Evolutionary conservation across 2,329 filamentous ascomycete genomes (phyloP), one percentile per base, ranked within the genome.

Genomic region (Penicillium janthinellum): DNA sequence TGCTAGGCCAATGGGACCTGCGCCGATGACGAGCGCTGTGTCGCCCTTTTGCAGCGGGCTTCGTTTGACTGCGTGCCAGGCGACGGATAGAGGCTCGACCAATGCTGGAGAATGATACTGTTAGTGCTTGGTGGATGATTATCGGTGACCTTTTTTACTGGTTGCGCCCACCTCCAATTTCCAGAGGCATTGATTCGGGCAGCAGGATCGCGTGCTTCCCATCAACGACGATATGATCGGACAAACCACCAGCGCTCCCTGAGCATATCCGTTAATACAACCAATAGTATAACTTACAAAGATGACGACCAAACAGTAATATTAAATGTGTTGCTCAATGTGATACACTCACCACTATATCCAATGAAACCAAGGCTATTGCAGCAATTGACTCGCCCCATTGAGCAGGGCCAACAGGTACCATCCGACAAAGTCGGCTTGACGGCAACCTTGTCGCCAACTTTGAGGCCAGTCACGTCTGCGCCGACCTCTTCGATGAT

Each of bases 11-110:
- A 89, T 88, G 0, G 87, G 86, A 0, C 87, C 86, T 0, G 83
- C 85, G 5, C 87, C 87, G 3, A 88, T 73, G 6, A 89, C 79
- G 20, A 89, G 67, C 1, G 82, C 82, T 0, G 77, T 78, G 14
- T 83, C 78, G 1, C 79, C 80, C 2, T 68, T 55, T 12, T 78
- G 78, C 38, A 86, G 72, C 0, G 79, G 78, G 0, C 79, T 79
- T 4, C 82, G 75, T 5, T 79, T 78, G 10, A 87, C 81, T 0
- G 85, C 86, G 65, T 89, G 87, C 86, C 86, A 88, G 8, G 84
- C 86, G 0, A 89, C 86, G 0, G 85, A 78, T 2, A 89, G 74
- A 0, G 87, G 87, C 64, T 89, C 87, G 6, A 88, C 82, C 3
- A 89, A 76, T 0, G 87, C 86, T 55, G 70, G 65, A 7, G 35